Conservation (phyloP, 768 basidiomycete species). For the Tricholoma terreum region DNA sequence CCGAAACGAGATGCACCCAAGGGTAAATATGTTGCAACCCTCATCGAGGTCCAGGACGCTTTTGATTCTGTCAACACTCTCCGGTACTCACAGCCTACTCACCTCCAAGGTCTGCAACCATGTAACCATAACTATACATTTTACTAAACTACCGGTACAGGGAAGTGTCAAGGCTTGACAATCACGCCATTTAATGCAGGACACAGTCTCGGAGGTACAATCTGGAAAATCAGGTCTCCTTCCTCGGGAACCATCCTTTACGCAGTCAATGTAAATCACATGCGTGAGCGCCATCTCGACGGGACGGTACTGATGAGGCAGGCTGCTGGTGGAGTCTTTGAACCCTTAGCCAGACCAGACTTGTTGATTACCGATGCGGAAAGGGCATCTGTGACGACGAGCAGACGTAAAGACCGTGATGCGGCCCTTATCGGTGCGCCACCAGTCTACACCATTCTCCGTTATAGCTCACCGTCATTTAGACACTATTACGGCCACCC, state of each 20-base stretch:
- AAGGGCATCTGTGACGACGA: conserved; percentile 75
- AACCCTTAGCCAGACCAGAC: conserved; percentile 86
- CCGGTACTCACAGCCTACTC: conserved; percentile 93
- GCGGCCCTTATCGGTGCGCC: conserved; percentile 75
- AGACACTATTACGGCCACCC: conserved; percentile 89
- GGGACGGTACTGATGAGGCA: conserved; percentile 84
- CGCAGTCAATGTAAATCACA: conserved; percentile 94
- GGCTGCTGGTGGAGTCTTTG: conserved; percentile 75
- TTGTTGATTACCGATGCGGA: conserved; percentile 93
- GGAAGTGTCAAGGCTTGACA: conserved; percentile 88
- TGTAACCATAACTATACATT: background rate
- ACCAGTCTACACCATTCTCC: background rate
- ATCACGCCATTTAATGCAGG: conserved; percentile 95
- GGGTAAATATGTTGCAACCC: conserved; percentile 69
- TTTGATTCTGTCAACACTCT: conserved; percentile 91
- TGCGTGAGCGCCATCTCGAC: conserved; percentile 92
- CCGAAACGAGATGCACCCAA: conserved; percentile 30
- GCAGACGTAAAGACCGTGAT: conserved; percentile 87
- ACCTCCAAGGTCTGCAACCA: conserved; percentile 76
- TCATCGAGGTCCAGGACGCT: conserved; percentile 86
- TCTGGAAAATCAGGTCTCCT: conserved; percentile 99
- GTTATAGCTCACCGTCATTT: conserved; percentile 9
- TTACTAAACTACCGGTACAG: conserved; percentile 34
- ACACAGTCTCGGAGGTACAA: conserved; percentile 92
- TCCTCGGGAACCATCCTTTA: conserved; percentile 95